Evolutionary conservation across 75 land plant genomes (phyloP), one percentile per base, ranked within the genome.

Genomic region (Cupressus sempervirens): DNA sequence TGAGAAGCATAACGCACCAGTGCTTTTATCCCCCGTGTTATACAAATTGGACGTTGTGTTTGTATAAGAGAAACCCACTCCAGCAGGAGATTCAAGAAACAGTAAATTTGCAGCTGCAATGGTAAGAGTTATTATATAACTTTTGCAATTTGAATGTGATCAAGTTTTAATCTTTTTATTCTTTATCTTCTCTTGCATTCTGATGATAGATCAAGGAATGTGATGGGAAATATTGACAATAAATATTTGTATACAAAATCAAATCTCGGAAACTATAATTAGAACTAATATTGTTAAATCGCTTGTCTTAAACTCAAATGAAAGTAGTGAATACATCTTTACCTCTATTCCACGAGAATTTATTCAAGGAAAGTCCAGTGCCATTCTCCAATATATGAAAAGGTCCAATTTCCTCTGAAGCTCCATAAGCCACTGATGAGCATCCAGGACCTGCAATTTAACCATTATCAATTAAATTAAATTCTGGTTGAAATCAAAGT

Each of bases 341-440:
- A 89, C 90, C 85, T 87, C 56, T 83, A 83, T 91, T 94, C 96
- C 96, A 96, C 29, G 98, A 88, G 85, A 91, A 87, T 52, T 88
- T 80, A 84, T 93, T 96, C 68, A 88, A 72, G 85, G 88, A 87
- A 12, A 96, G 84, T 0, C 92, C 89, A 34, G 91, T 83, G 67
- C 88, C 89, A 36, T 89, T 88, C 76, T 83, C 87, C 85, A 86
- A 84, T 16, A 94, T 88, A 80, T 89, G 86, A 70, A 93, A 96
- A 32, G 98, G 98, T 12, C 98, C 98, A 16, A 93, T 91, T 86
- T 96, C 98, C 62, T 93, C 89, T 2, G 93, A 90, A n/a, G 93
- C 93, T 43, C 98, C 98, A 87, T 93, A 91, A 30, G 92, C 98
- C 58, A 96, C 83, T 34, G 98, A 96, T 4, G 98, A 96, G 75